A percentile compares a stretch with the other conserved stretches of the same genome.
Conservation (phyloP, 495 filamentous ascomycete species). For the Penicillium roqueforti region DNA sequence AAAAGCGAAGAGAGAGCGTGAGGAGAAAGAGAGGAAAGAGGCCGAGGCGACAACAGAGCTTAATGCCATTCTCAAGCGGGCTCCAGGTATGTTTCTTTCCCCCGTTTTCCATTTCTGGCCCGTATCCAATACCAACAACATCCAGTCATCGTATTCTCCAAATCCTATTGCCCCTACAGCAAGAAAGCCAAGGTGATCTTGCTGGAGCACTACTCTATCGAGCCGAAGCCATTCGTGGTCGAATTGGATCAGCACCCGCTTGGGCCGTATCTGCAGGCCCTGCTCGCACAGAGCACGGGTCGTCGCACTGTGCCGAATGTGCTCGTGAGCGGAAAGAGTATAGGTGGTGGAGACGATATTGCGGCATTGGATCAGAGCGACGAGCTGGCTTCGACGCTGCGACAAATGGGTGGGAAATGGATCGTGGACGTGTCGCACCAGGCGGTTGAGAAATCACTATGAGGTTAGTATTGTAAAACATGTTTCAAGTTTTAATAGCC, state of each 20-base stretch:
- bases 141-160: conserved; percentile 90
- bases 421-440: conserved; percentile 47
- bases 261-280: conserved; percentile 64
- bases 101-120: not conserved
- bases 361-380: conserved; percentile 65
- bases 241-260: conserved; percentile 82
- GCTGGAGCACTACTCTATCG: conserved; percentile 74
- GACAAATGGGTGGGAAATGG: conserved; percentile 66
- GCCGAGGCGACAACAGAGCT: conserved; percentile 54
- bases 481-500: not conserved
- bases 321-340: conserved; percentile 78
- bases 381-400: conserved; percentile 66
- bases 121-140: conserved; percentile 15
- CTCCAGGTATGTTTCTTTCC: conserved; percentile 59
- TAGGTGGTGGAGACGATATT: conserved; percentile 88
- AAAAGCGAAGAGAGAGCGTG: conserved; percentile 16
- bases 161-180: conserved; percentile 85
- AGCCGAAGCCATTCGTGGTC: conserved; percentile 78
- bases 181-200: conserved; percentile 77
- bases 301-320: conserved; percentile 88
- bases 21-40: conserved; percentile 15
- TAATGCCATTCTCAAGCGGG: conserved; percentile 70
- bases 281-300: conserved; percentile 67
- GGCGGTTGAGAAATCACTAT: conserved; percentile 9
- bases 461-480: conserved; percentile 1